Evolutionary conservation across 1,284 basidiomycete species (phyloP).

Genomic region (Golubevia sp.): DNA sequence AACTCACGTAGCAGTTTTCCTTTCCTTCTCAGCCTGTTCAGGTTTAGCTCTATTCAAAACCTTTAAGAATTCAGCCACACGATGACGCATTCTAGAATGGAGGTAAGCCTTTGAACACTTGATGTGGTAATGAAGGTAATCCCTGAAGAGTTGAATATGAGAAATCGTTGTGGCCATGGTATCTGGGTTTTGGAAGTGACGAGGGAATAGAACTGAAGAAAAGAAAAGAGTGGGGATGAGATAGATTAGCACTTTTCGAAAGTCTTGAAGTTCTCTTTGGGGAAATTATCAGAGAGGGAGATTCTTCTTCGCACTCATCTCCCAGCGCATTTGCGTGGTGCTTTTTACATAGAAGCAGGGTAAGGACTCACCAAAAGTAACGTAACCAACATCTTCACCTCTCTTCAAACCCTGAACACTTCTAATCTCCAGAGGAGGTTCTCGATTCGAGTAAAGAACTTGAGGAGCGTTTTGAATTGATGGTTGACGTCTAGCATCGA

Average conservation of each 20-base stretch:
- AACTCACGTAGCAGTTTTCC: conserved; percentile 87
- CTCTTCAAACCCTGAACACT: conserved; percentile 79
- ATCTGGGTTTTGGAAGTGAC: conserved; percentile 82
- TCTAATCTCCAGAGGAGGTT: conserved; percentile 93
- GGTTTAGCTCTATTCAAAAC: conserved; percentile 97
- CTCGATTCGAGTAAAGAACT: conserved; percentile 93
- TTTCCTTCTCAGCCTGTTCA: conserved; percentile 78
- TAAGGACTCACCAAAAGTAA: conserved; percentile 76
- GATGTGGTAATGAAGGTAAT: conserved; percentile 99
- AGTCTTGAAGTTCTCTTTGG: not conserved
- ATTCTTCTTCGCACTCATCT: no score
- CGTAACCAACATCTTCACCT: conserved; percentile 92
- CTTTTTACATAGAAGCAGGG: not conserved
- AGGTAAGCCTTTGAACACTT: conserved; percentile 99
- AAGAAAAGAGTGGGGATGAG: not conserved
- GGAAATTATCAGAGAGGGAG: not conserved
- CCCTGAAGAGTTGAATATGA: conserved; percentile 94
- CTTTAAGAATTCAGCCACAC: conserved; percentile 96
- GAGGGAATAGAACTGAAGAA: conserved; percentile 81
- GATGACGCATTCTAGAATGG: conserved; percentile 94
- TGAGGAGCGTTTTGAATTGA: conserved; percentile 96
- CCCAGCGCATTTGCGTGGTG: no score
- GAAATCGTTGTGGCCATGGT: conserved; percentile 84
- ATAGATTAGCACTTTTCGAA: not conserved
- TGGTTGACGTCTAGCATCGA: conserved; percentile 90